These are phyloP conservation scores for Suillus bovinus DNA, from an alignment of 768 basidiomycete species.

Conservation along the genomic window DNA sequence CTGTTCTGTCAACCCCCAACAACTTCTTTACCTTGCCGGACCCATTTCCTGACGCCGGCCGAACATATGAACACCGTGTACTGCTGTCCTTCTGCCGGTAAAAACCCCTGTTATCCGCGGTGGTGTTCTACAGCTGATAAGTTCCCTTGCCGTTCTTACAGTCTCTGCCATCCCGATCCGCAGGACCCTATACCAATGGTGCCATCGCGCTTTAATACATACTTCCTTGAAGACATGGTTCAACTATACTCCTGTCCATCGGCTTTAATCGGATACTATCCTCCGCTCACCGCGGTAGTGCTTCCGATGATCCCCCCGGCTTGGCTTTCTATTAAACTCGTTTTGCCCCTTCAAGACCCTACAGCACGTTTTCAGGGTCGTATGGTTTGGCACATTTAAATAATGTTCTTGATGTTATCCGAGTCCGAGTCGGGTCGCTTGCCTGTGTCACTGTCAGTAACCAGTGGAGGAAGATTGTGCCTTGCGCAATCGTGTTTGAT, in stretches of 20 bases:
- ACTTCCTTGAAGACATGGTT: neutral
- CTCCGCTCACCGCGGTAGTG: no score
- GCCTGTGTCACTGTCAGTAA: neutral
- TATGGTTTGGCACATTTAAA: neutral
- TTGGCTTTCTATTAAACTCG: neutral
- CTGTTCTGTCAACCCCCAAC: constrained; percentile 6
- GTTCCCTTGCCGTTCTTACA: neutral
- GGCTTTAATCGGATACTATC: neutral
- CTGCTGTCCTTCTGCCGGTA: neutral
- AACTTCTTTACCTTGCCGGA: neutral
- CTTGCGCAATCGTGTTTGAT: neutral
- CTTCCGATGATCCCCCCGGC: neutral
- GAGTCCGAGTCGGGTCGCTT: neutral
- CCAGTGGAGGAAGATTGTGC: neutral
- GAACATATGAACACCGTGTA: neutral
- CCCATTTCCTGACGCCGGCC: neutral
- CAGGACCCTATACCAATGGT: neutral
- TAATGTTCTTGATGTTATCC: neutral
- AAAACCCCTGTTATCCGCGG: neutral
- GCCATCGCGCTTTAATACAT: neutral
- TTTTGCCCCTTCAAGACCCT: neutral
- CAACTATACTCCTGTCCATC: neutral
- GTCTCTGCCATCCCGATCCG: neutral
- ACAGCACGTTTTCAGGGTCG: constrained; percentile 6
- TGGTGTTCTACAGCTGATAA: neutral